Percentiles rank a stretch among this genome's conserved stretches.
phyloP scores from a whole-genome alignment of 2,329 filamentous ascomycete genomes.

The Magnaporthales sp. region DNA sequence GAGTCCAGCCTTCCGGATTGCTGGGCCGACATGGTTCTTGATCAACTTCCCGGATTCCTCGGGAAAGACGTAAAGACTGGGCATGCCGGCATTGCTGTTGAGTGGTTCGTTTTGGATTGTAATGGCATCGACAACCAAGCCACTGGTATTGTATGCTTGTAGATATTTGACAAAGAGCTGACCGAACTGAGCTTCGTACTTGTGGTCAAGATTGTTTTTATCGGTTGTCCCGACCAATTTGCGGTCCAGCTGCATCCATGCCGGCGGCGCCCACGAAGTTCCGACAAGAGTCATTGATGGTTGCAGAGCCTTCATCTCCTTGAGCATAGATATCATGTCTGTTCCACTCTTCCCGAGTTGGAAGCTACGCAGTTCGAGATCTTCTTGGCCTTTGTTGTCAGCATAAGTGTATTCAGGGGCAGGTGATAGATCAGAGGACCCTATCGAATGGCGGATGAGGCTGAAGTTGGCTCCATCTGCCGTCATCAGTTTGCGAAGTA shows the following conservation, averaged over 20 bases:
- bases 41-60: slow-evolving; percentile 28
- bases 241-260: slow-evolving; percentile 31
- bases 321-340: slow-evolving; percentile 27
- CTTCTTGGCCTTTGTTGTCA: slow-evolving; percentile 22
- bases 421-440: slow-evolving; percentile 28
- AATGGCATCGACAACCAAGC: slow-evolving; percentile 29
- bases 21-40: slow-evolving; percentile 27
- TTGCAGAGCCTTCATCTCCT: slow-evolving; percentile 24
- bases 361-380: slow-evolving; percentile 21
- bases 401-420: slow-evolving; percentile 31
- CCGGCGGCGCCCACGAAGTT: slow-evolving; percentile 29
- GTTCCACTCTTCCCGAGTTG: slow-evolving; percentile 27
- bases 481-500: slow-evolving; percentile 27
- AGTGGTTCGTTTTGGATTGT: slow-evolving; percentile 36
- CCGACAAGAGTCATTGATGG: slow-evolving; percentile 27
- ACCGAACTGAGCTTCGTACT: slow-evolving; percentile 24
- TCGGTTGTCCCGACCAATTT: slow-evolving; percentile 23
- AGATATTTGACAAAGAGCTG: slow-evolving; percentile 33
- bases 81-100: slow-evolving; percentile 26
- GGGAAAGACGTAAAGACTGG: slow-evolving; percentile 28
- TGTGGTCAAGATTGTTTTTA: slow-evolving; percentile 28
- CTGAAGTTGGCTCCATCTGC: slow-evolving; percentile 27
- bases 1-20: slow-evolving; percentile 27
- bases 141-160: slow-evolving; percentile 25
- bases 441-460: slow-evolving; percentile 31